Evolutionary conservation across 2,329 filamentous ascomycete genomes (phyloP), one percentile per base, ranked within the genome.

Genomic region (Mycocentrospora acerina): DNA sequence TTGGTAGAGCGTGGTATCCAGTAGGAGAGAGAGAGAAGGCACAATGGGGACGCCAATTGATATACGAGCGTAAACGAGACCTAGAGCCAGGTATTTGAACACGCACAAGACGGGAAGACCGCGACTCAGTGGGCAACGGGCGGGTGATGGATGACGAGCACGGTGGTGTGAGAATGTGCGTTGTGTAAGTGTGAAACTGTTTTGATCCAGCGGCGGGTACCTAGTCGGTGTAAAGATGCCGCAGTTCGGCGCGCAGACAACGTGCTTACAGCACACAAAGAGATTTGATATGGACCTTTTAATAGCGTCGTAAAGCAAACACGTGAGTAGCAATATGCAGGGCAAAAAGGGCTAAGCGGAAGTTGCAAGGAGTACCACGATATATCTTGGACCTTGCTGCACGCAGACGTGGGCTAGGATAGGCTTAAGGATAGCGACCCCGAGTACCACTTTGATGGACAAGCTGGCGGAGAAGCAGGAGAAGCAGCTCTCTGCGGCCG

Each of bases 401-500:
- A 37, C 37, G 18, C 32, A 29, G 16, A 16, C 11, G 17, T 37
- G 29, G 33, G 26, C 33, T 34, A 33, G 13, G 26, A 30, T 26
- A 40, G 47, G 38, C 37, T 41, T 31, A 29, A 34, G 36, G 30
- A 36, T 22, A 22, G 32, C 36, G 37, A 29, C 38, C 29, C 17
- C 35, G 40, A 46, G 25, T 35, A 44, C 38, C 40, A 46, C 37
- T 38, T 49, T 48, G 49, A 42, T 32, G n/a, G n/a, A n/a, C n/a
- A n/a, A n/a, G n/a, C 35, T 36, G 40, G 42, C 58, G 62, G 62
- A 66, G 61, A 66, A 48, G 46, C 54, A 62, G 61, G 62, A 66
- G 61, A 66, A 56, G 53, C 19, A 31, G 25, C 30, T 35, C 49
- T 33, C 17, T 40, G 49, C 29, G 42, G 41, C 44, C 37, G 42